These are phyloP conservation scores for Skeletonema marinoi DNA, from an alignment of 108 stramenopile species.

Conservation along the genomic window DNA sequence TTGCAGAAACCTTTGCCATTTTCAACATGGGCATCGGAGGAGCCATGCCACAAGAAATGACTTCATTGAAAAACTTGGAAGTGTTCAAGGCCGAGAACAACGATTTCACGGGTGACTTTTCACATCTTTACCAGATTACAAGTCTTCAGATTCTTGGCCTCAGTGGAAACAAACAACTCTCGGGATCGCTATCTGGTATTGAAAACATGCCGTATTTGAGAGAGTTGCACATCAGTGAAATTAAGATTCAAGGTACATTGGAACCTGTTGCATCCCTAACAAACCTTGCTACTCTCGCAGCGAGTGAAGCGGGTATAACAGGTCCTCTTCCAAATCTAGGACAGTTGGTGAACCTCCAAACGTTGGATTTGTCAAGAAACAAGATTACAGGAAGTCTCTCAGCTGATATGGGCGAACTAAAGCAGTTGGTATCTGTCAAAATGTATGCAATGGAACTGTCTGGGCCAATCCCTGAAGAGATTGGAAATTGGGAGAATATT, in stretches of 20 bases:
- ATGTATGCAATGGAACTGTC: constrained; percentile 9
- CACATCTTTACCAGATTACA: constrained; percentile 12
- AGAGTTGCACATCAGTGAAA: constrained; percentile 31
- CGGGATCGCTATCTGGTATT: constrained; percentile 15
- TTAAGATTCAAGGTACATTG: constrained; percentile 17
- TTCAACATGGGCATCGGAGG: constrained; percentile 32
- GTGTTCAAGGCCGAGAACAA: constrained; percentile 55
- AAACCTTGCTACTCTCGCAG: constrained; percentile 7
- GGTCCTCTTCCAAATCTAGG: constrained; percentile 21
- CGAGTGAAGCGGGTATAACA: neutral
- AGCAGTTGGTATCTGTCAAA: constrained; percentile 4
- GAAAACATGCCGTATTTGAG: constrained; percentile 16
- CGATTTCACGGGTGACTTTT: constrained; percentile 24
- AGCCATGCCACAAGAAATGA: constrained; percentile 25
- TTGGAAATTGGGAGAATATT: constrained; percentile 15
- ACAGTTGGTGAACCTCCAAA: constrained; percentile 6
- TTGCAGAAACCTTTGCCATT: constrained; percentile 27
- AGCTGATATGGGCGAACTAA: constrained; percentile 10
- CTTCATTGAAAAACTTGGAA: constrained; percentile 26
- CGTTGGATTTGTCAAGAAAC: constrained; percentile 19
- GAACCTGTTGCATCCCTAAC: constrained; percentile 15
- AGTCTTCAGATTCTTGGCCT: constrained; percentile 44
- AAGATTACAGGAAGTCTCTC: constrained; percentile 18
- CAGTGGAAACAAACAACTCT: constrained; percentile 28
- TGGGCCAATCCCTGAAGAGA: constrained; percentile 12